Conservation (phyloP, 768 basidiomycete genomes). For the Rossbeevera mucosa region DNA sequence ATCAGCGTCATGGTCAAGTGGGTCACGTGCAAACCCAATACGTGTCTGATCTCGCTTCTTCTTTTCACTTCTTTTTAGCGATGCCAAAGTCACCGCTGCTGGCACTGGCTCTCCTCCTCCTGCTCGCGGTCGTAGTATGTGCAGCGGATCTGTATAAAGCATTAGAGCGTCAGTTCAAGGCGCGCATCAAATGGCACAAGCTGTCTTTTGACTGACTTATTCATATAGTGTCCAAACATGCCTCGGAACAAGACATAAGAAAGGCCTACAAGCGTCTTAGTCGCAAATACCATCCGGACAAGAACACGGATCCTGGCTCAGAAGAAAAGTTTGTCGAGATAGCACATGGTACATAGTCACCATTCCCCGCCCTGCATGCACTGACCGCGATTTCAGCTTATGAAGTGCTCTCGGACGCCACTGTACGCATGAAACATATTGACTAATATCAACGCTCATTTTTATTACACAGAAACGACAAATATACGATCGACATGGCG, state of each 20-base stretch:
- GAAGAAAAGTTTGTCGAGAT: conserved; percentile 88
- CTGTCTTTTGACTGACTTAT: conserved; percentile 21
- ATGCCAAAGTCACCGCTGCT: conserved; percentile 27
- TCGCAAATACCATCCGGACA: conserved; percentile 91
- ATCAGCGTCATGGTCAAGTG: conserved; percentile 15
- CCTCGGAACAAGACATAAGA: conserved; percentile 84
- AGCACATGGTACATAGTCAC: conserved; percentile 64
- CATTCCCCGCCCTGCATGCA: neutral
- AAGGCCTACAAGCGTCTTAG: conserved; percentile 89
- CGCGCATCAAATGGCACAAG: conserved; percentile 22
- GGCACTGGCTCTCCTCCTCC: conserved; percentile 28
- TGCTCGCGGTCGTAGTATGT: conserved; percentile 28
- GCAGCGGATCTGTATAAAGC: conserved; percentile 80
- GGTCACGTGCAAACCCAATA: conserved; percentile 29
- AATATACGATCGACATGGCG: conserved; percentile 93
- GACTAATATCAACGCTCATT: neutral
- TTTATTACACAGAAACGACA: conserved; percentile 64
- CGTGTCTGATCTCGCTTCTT: conserved; percentile 20
- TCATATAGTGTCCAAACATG: conserved; percentile 58
- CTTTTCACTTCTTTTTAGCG: conserved; percentile 1
- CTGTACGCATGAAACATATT: conserved; percentile 42
- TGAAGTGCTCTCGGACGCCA: conserved; percentile 85
- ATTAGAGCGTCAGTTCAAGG: conserved; percentile 65
- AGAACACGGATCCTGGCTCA: conserved; percentile 81
- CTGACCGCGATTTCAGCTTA: conserved; percentile 55